Base-by-base conservation (phyloP, 805 yeast genomes). In the Kodamaea hsintzibuensis region DNA sequence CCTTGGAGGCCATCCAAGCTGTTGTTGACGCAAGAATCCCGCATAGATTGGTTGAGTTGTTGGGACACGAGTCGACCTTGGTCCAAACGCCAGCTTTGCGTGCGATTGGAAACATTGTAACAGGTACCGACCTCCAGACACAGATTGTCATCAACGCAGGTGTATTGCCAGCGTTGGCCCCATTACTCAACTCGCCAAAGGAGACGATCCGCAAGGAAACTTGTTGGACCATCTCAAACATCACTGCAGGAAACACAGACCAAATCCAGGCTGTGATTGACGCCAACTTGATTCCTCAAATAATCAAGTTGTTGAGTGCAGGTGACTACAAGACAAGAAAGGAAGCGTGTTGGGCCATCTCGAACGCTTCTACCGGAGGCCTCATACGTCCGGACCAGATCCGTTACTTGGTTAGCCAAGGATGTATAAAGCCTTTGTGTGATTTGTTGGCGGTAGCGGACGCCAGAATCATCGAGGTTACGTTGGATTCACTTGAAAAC, bases 301-400 rank as follows among this genome's bases (percentile, higher is more conserved):
- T 90, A 60, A 85, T 95, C 62, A 86, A 91, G 69, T 80, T 95
- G 70, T 82, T 84, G 64, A 76, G 81, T 42, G 80, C 83, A 53
- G 97, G 95, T 57, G 98, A 93, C 67, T 92, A 91, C 79, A 92
- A 91, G 79, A 93, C 98, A 37, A 89, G 89, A 71, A 95, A 93
- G 73, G 99, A 95, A 78, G 99, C 99, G 2, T 93, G 98, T 80
- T 95, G 99, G 99, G 98, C 98, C 37, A 88, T 95, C 61, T 91
- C 98, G 27, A 95, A 95, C 70, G 98, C 99, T 39, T 89, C 97
- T 14, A 89, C 97, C 8, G 98, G 98, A 63, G 98, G 98, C 18
- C 80, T 91, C 63, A 78, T 86, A 43, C 88, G 85, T 70, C 98
- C 98, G 7, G 97, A 91, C 56, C 97, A 92, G 70, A 92, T 95